phyloP scores from a whole-genome alignment of 1,139 yeast species.

The Suhomyces anneliseae region DNA sequence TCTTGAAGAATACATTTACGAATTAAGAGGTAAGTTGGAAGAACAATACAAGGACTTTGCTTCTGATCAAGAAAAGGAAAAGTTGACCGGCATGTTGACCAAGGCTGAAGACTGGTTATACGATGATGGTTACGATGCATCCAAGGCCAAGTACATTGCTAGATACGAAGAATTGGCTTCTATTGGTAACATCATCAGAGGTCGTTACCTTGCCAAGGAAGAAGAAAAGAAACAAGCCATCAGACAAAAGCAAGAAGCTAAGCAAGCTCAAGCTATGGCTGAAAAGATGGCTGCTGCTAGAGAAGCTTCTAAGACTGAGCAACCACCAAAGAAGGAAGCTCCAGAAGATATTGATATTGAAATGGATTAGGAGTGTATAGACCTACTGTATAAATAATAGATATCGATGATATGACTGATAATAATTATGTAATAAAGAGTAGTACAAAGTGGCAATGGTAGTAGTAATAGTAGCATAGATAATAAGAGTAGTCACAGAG shows the following conservation, averaged over 20 bases:
- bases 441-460: too few species aligned
- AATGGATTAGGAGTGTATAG: constrained; percentile 13
- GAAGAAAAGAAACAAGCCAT: constrained; percentile 93
- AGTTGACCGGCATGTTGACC: constrained; percentile 67
- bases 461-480: too few species aligned
- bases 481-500: too few species aligned
- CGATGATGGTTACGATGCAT: constrained; percentile 94
- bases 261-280: constrained; percentile 83
- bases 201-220: constrained; percentile 90
- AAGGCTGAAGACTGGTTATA: constrained; percentile 98
- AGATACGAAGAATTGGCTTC: constrained; percentile 96
- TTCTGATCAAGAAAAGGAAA: constrained; percentile 83
- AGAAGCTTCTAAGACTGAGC: constrained; percentile 40
- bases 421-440: too few species aligned
- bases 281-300: constrained; percentile 88
- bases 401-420: neutral
- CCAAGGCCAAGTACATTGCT: constrained; percentile 96
- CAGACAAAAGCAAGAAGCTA: constrained; percentile 86
- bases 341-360: constrained; percentile 45
- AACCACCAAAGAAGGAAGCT: constrained; percentile 16
- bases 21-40: constrained; percentile 94
- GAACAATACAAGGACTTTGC: constrained; percentile 90
- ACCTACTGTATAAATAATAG: constrained; percentile 3
- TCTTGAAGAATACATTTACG: constrained; percentile 96
- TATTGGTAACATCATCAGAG: constrained; percentile 91